phyloP scores from a whole-genome alignment of 306 rosid genomes.

The Lathyrus sativus region DNA sequence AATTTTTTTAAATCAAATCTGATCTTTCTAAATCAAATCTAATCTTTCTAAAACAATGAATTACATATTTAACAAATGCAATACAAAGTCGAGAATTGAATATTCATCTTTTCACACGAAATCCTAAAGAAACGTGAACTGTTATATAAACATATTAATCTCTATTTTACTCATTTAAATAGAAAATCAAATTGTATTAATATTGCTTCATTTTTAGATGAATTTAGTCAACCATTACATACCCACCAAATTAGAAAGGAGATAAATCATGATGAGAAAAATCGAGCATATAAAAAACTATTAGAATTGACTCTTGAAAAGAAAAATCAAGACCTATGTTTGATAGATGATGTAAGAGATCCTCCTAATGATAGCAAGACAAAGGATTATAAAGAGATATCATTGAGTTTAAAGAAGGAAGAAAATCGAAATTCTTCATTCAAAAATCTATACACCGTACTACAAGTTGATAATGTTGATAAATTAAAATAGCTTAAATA shows the following conservation, averaged over 20 bases:
- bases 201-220: constrained; percentile 40
- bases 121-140: too few species aligned
- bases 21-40: too few species aligned
- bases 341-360: constrained; percentile 28
- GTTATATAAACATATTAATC: too few species aligned
- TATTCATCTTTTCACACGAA: too few species aligned
- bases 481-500: constrained; percentile 8
- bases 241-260: constrained; percentile 29
- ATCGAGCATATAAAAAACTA: constrained; percentile 50
- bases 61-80: too few species aligned
- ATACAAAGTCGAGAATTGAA: too few species aligned
- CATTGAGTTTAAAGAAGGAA: constrained; percentile 30
- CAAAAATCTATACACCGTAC: constrained; percentile 34
- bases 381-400: constrained; percentile 19
- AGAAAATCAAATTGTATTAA: constrained; percentile 32
- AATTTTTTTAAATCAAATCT: too few species aligned
- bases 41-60: too few species aligned
- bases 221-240: constrained; percentile 38
- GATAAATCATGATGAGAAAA: constrained; percentile 49
- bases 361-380: constrained; percentile 10
- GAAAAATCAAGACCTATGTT: constrained; percentile 29
- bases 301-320: constrained; percentile 46
- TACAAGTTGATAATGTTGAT: constrained; percentile 56
- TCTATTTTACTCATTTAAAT: constrained; percentile 26
- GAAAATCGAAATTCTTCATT: constrained; percentile 34